Evolutionary conservation across 257 asterid genomes (phyloP), one percentile per base, ranked within the genome.

Genomic region (Nicotiana knightiana): DNA sequence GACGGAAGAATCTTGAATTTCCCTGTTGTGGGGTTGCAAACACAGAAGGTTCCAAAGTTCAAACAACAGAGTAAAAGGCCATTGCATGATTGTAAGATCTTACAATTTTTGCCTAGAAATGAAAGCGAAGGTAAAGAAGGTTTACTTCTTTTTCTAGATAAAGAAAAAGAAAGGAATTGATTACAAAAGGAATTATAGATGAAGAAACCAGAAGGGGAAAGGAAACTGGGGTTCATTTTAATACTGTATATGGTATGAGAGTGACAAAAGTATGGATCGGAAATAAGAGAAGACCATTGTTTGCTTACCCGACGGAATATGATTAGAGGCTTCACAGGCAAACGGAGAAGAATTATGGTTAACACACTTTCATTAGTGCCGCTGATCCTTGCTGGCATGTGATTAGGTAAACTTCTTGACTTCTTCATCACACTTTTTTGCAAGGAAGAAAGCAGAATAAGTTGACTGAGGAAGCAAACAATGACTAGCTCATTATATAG

Each of bases 51-150:
- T 33, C 37, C 63, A 3, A n/a, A 6, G 16, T 33, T 3, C 21
- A 55, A 66, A 28, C 13, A 59, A 3, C 73, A 21, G 6, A 81
- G 80, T 9, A 81, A 37, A 1, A 81, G 48, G 30, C 80, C 80
- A 58, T 68, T 68, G 28, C 71, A 81, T 13, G 84, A 81, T 24
- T 81, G 84, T 37, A 81, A 33, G 21, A 81, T 68, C 17, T 24
- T 57, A 13, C 55, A 53, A 7, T 2, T 26, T 17, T 17, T 12
- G 12, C 37, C 17, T 9, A 26, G 35, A 55, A 11, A 32, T 1
- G 67, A 21, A 5, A 55, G 67, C 1, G 43, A 63, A 16, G 33
- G 53, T 11, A 13, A 39, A 13, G 12, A 9, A 11, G n/a, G 30
- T 64, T 24, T 24, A 7, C 6, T 62, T 62, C 33, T n/a, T 64